Percentiles rank a stretch among this genome's conserved stretches.
phyloP scores from a whole-genome alignment of 2,329 filamentous ascomycete species.

The Pyrenophora tritici-repentis region DNA sequence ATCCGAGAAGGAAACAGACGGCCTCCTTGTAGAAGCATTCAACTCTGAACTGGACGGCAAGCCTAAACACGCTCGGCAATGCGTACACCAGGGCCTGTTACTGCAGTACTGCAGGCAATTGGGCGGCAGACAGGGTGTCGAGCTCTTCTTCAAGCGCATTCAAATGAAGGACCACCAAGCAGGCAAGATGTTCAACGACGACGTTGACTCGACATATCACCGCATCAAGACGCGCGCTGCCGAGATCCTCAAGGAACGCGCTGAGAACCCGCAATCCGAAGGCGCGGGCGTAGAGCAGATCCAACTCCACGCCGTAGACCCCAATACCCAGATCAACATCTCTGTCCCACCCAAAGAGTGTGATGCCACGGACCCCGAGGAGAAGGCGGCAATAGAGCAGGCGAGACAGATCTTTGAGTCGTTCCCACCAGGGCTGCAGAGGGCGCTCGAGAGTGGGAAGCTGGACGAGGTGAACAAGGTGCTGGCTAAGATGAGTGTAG shows the following conservation, averaged over 20 bases:
- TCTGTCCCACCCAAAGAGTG: constrained; percentile 69
- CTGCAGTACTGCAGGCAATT: constrained; percentile 94
- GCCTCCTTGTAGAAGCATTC: constrained; percentile 87
- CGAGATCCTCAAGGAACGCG: constrained; percentile 70
- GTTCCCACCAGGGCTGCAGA: constrained; percentile 80
- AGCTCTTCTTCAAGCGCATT: constrained; percentile 94
- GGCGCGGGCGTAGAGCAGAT: constrained; percentile 85
- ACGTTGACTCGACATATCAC: constrained; percentile 85
- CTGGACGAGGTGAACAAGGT: constrained; percentile 89
- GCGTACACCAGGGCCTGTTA: constrained; percentile 89
- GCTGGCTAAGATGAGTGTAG: constrained; percentile 83
- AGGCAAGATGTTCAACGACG: constrained; percentile 86
- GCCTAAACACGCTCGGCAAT: constrained; percentile 78
- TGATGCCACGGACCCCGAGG: constrained; percentile 51
- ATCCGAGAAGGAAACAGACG: constrained; percentile 85
- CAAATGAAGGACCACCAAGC: constrained; percentile 89
- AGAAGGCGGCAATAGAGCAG: constrained; percentile 64
- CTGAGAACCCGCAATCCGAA: constrained; percentile 54
- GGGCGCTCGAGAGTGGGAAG: constrained; percentile 84
- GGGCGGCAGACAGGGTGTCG: constrained; percentile 85
- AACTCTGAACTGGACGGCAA: constrained; percentile 79
- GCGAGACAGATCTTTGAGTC: constrained; percentile 76
- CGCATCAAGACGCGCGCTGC: constrained; percentile 77
- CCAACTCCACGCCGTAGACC: constrained; percentile 94
- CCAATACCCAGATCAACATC: constrained; percentile 89